Evolutionary conservation across 192 early-diverging fungal species (phyloP), one percentile per base, ranked within the genome.

Genomic region (Diversispora eburnea): DNA sequence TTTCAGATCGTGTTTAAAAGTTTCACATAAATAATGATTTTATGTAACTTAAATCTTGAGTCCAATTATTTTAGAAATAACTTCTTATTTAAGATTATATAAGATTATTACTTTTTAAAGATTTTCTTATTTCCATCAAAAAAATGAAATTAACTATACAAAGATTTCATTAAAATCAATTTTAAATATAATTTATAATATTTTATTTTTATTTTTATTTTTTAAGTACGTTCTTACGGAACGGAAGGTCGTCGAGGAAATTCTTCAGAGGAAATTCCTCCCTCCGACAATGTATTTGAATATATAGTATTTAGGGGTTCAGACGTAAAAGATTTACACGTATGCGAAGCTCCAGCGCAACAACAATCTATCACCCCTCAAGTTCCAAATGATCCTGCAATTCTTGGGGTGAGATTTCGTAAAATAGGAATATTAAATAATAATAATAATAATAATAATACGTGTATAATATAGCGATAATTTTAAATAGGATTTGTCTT

Each of bases 251-350:
- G 97, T 41, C 81, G 84, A 59, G 83, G 84, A 12, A 88, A 92
- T 70, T 89, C 88, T 10, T 70, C 79, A 59, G 90, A 97, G 68
- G 95, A 97, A 78, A 93, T 99, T 68, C 91, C 90, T n/a, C 81
- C 90, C 0, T 88, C 89, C 17, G 91, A 93, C 46, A 89, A 92
- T 76, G 82, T 94, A 51, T 99, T 92, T 81, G 92, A 94, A 70
- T 93, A 87, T 74, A 96, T 99, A 74, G 91, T 95, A 41, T 99
- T 99, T 79, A 88, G 94, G 46, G 97, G 94, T 19, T 88, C 91
- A 17, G 97, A 99, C 74, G 91, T 99, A 67, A 91, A 94, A 81
- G 92, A 93, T 76, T 82, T 99, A 59, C 83, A 88, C 55, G 86
- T 87, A 8, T 87, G 84, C 73, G 86, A 89, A 74, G 84, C 84